Evolutionary conservation across 805 yeast species (phyloP).

Genomic region (Cyberlindnera amylophila): DNA sequence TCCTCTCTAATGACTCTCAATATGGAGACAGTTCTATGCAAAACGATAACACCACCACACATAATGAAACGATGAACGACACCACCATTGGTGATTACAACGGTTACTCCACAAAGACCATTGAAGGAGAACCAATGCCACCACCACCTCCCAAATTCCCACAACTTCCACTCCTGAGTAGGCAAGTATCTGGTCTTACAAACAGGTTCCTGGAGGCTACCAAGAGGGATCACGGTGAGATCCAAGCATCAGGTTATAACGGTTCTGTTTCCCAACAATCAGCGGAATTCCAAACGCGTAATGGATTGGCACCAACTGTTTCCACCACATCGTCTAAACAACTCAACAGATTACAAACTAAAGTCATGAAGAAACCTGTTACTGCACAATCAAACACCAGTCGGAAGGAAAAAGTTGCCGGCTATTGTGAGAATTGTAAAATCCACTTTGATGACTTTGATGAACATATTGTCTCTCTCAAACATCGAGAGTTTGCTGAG

Average conservation of each 20-base stretch:
- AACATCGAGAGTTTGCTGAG: slow-evolving; percentile 76
- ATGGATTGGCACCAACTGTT: slow-evolving; percentile 59
- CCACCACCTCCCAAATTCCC: slow-evolving; percentile 18
- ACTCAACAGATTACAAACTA: slow-evolving; percentile 43
- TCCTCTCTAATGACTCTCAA: background rate
- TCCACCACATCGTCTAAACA: slow-evolving; percentile 54
- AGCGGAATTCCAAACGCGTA: slow-evolving; percentile 34
- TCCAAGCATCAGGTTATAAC: slow-evolving; percentile 59
- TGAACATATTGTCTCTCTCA: slow-evolving; percentile 63
- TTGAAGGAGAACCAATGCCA: slow-evolving; percentile 14
- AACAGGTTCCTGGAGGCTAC: slow-evolving; percentile 22
- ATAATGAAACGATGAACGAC: background rate
- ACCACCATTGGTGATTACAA: no score
- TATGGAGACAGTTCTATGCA: background rate
- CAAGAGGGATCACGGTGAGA: slow-evolving; percentile 41
- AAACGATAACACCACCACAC: background rate
- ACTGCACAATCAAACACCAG: background rate
- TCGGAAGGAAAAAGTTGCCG: slow-evolving; percentile 40
- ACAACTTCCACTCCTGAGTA: slow-evolving; percentile 13
- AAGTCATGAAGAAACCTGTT: slow-evolving; percentile 29
- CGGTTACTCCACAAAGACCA: background rate
- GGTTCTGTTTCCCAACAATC: slow-evolving; percentile 33
- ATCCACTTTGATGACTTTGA: slow-evolving; percentile 77
- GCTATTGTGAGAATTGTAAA: slow-evolving; percentile 93
- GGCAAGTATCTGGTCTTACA: slow-evolving; percentile 20